Percentiles rank a stretch among this genome's conserved stretches.
Evolutionary conservation across 768 basidiomycete genomes (phyloP).

Genomic region (Hericium rajendrae): DNA sequence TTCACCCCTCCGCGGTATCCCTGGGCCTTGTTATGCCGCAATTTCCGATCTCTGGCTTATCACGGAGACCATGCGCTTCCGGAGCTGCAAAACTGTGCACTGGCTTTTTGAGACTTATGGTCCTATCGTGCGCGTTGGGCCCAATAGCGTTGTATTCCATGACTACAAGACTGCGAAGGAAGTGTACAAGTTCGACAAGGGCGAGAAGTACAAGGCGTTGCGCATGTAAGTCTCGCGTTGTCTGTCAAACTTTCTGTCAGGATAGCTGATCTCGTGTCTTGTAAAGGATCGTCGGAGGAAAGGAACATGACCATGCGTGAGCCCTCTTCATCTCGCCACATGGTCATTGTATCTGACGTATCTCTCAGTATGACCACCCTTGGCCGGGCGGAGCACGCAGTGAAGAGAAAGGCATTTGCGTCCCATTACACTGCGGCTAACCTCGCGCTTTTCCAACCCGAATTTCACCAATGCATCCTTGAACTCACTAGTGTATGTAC

Average conservation of each 20-base stretch:
- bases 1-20: constrained; percentile 61
- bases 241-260: constrained; percentile 14
- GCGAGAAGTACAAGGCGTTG: constrained; percentile 70
- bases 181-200: constrained; percentile 80
- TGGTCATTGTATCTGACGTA: constrained; percentile 3
- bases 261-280: too few species aligned
- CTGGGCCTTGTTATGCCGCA: constrained; percentile 71
- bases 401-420: constrained; percentile 66
- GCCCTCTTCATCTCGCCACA: constrained; percentile 25
- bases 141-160: constrained; percentile 72
- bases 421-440: constrained; percentile 62
- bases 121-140: constrained; percentile 65
- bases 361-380: constrained; percentile 66
- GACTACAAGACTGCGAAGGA: constrained; percentile 58
- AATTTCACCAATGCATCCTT: constrained; percentile 52
- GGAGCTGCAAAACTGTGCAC: constrained; percentile 60
- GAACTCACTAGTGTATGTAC: constrained; percentile 50
- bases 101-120: constrained; percentile 57
- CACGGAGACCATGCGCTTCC: constrained; percentile 55
- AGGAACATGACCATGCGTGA: constrained; percentile 78
- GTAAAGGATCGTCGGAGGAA: constrained; percentile 33
- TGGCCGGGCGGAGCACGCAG: constrained; percentile 57
- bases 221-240: constrained; percentile 49
- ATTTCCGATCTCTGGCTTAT: constrained; percentile 60
- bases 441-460: constrained; percentile 58